Evolutionary conservation across 805 yeast species (phyloP).

Genomic region (Saturnispora galanensis): DNA sequence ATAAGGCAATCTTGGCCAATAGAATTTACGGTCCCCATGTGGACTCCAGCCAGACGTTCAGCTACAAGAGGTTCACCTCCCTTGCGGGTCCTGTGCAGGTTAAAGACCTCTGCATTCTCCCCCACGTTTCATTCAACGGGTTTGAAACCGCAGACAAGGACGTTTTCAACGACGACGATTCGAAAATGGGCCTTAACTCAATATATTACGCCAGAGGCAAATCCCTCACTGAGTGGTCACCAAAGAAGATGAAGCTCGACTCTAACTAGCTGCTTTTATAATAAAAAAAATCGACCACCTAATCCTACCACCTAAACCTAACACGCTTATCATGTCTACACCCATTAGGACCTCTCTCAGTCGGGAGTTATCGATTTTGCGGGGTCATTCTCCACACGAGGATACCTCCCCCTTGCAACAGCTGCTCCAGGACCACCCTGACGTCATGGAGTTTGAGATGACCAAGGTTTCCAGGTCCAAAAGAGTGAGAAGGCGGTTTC

Average conservation of each 20-base stretch:
- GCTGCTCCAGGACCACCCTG: slow-evolving; percentile 6
- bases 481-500: slow-evolving; percentile 46
- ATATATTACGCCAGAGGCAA: slow-evolving; percentile 22
- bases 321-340: slow-evolving; percentile 1
- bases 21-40: slow-evolving; percentile 21
- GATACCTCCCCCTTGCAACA: slow-evolving; percentile 1
- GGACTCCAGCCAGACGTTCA: slow-evolving; percentile 14
- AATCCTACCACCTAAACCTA: too few species aligned
- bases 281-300: background rate
- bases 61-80: slow-evolving; percentile 20
- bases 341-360: slow-evolving; percentile 5
- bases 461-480: slow-evolving; percentile 65
- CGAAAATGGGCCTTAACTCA: slow-evolving; percentile 18
- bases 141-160: slow-evolving; percentile 16
- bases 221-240: slow-evolving; percentile 17
- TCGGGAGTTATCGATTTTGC: background rate
- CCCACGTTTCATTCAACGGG: slow-evolving; percentile 24
- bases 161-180: slow-evolving; percentile 21
- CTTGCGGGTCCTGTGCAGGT: slow-evolving; percentile 25
- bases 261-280: slow-evolving; percentile 7
- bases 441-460: slow-evolving; percentile 43
- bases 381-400: background rate
- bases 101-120: slow-evolving; percentile 23
- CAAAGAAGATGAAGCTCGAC: slow-evolving; percentile 13
- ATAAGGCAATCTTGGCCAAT: slow-evolving; percentile 8